Evolutionary conservation across 2,329 filamentous ascomycete species (phyloP), one percentile per base, ranked within the genome.

Genomic region (Penicillium sp.): DNA sequence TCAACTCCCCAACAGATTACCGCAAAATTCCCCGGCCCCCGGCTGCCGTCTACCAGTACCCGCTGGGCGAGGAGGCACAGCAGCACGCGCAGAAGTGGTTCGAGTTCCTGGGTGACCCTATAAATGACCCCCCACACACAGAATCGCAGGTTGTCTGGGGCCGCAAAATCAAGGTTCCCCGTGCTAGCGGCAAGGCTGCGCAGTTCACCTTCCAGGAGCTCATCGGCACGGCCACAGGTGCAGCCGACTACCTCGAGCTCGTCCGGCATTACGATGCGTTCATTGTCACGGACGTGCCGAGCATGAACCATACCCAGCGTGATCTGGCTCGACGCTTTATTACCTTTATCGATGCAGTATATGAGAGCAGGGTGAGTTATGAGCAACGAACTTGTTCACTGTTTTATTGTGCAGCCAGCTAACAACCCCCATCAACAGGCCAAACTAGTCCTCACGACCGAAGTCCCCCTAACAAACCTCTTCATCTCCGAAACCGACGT

Each of bases 271-370:
- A 97, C 75, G 89, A 97, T 60, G 88, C 93, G 1, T 97, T 99
- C 70, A 86, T 99, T 63, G 85, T 99, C 10, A 96, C 92, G 0
- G 89, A 93, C 51, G 87, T 97, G 1, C 94, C 94, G 0, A 90
- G 89, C 6, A 97, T 99, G 94, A 94, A 89, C 41, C 85, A 91
- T 64, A 86, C 86, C 54, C 86, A 92, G 70, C 86, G 94, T 21
- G 94, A 99, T 77, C 82, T 96, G 39, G 94, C 94, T 0, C 82
- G 94, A 13, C 84, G 94, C 6, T 97, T 99, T 75, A 99, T 99
- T 73, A 99, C 93, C 0, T 97, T 99, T 67, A 91, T 99, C 64
- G 94, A 99, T 73, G 93, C 94, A 6, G 89, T 97, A 5, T 99
- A 99, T 71, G 94, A 99, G 75, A 81, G 78, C 62, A 75, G 82